These are phyloP conservation scores for Juglanconis sp. DNA, from an alignment of 2,329 filamentous ascomycete species.

Conservation along the genomic window DNA sequence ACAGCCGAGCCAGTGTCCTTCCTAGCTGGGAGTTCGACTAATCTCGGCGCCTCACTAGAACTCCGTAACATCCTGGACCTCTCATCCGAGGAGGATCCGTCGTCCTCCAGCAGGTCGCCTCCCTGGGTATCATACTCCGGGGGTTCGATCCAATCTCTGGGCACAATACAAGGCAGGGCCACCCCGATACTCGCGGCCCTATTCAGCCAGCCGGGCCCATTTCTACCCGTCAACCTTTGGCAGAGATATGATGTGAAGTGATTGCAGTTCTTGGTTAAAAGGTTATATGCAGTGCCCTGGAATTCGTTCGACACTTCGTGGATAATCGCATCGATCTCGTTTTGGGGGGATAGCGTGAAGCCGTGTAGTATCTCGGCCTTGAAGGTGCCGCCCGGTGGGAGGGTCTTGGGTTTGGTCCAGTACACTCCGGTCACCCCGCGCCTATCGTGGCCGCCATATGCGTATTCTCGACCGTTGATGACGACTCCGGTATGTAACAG, in stretches of 20 bases:
- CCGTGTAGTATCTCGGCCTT: slow-evolving; percentile 73
- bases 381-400: slow-evolving; percentile 76
- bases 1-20: slow-evolving; percentile 23
- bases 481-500: slow-evolving; percentile 82
- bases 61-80: slow-evolving; percentile 56
- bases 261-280: slow-evolving; percentile 83
- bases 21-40: slow-evolving; percentile 21
- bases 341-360: slow-evolving; percentile 66
- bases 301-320: slow-evolving; percentile 68
- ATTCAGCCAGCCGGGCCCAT: slow-evolving; percentile 75
- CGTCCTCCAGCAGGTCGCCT: slow-evolving; percentile 62
- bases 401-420: slow-evolving; percentile 69
- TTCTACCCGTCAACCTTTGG: slow-evolving; percentile 65
- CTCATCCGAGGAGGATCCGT: slow-evolving; percentile 52
- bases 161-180: slow-evolving; percentile 77
- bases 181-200: slow-evolving; percentile 80
- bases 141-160: slow-evolving; percentile 75
- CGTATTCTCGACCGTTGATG: slow-evolving; percentile 77
- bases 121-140: slow-evolving; percentile 73
- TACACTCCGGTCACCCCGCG: slow-evolving; percentile 74
- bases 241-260: slow-evolving; percentile 81
- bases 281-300: slow-evolving; percentile 72
- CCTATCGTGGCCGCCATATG: slow-evolving; percentile 77
- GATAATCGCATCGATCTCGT: slow-evolving; percentile 70
- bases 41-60: slow-evolving; percentile 24